These are phyloP conservation scores for Creolimax fragrantissima DNA, from an alignment of 78 protist genomes.

Conservation along the genomic window DNA sequence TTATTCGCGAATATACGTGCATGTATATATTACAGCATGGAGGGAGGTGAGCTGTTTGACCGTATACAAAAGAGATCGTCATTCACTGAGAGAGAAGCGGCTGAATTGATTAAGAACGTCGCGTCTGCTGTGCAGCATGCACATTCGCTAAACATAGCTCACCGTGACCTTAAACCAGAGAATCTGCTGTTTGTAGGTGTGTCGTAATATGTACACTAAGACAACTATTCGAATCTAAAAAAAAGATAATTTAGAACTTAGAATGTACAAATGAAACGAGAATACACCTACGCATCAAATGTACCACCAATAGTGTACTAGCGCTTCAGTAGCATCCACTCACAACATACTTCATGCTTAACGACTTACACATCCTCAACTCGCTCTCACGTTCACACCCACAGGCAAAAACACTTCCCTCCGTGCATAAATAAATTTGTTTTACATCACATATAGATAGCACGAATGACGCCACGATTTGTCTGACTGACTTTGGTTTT, in stretches of 20 bases:
- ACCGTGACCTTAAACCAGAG: slow-evolving; percentile 54
- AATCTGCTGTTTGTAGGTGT: slow-evolving; percentile 33
- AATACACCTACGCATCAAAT: too few species aligned
- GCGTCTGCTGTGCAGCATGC: slow-evolving; percentile 30
- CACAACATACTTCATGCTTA: too few species aligned
- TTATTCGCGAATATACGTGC: not conserved
- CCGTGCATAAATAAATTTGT: too few species aligned
- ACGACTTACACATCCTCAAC: too few species aligned
- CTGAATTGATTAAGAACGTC: not conserved
- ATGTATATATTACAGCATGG: not conserved
- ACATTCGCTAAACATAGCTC: slow-evolving; percentile 19
- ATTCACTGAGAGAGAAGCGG: slow-evolving; percentile 27
- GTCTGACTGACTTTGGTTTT: slow-evolving; percentile 70
- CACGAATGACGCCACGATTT: slow-evolving; percentile 26
- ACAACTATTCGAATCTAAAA: too few species aligned
- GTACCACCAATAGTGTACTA: too few species aligned
- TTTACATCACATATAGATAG: slow-evolving; percentile 4
- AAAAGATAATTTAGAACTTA: too few species aligned
- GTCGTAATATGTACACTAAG: too few species aligned
- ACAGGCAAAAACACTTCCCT: too few species aligned
- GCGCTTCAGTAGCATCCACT: too few species aligned
- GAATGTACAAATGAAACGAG: too few species aligned
- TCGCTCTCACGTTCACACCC: too few species aligned
- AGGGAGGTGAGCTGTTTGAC: slow-evolving; percentile 34
- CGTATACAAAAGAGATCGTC: slow-evolving; percentile 10